These are phyloP conservation scores for Myriosclerotinia curreyana DNA, from an alignment of 2,329 filamentous ascomycete genomes.

Conservation along the genomic window DNA sequence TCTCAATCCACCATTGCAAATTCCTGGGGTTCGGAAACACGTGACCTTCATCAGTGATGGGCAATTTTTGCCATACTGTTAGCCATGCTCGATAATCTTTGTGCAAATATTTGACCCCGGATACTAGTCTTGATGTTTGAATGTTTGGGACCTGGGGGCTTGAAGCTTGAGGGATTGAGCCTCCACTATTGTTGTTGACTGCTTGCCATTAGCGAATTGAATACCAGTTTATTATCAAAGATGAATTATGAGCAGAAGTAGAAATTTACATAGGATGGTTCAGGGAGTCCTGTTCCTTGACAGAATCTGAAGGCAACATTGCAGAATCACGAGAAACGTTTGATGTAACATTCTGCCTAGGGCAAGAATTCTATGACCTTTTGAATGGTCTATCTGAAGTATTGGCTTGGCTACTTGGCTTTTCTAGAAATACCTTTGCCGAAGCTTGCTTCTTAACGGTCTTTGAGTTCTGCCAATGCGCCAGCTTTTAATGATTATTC, in stretches of 20 bases:
- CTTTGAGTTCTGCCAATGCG: background rate
- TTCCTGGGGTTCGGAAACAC: background rate
- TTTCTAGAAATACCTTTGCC: background rate
- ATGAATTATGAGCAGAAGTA: background rate
- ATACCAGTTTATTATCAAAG: background rate
- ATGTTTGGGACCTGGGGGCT: no score
- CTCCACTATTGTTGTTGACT: background rate
- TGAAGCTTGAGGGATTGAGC: background rate
- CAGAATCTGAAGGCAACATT: background rate
- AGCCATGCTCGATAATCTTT: no score
- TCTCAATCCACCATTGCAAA: background rate
- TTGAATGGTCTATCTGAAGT: background rate
- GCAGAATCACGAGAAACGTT: background rate
- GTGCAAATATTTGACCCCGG: no score
- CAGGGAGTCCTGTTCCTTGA: slow-evolving; percentile 11
- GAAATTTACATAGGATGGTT: background rate
- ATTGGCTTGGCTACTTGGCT: background rate
- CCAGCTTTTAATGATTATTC: background rate
- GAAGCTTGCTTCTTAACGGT: slow-evolving; percentile 2
- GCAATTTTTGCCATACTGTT: no score
- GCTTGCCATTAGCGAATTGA: slow-evolving; percentile 10
- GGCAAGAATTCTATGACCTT: background rate
- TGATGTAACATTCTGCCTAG: background rate
- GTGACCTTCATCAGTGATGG: no score
- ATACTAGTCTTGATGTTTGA: no score